phyloP scores from a whole-genome alignment of 129 eudicot species.

The Arctium lappa region DNA sequence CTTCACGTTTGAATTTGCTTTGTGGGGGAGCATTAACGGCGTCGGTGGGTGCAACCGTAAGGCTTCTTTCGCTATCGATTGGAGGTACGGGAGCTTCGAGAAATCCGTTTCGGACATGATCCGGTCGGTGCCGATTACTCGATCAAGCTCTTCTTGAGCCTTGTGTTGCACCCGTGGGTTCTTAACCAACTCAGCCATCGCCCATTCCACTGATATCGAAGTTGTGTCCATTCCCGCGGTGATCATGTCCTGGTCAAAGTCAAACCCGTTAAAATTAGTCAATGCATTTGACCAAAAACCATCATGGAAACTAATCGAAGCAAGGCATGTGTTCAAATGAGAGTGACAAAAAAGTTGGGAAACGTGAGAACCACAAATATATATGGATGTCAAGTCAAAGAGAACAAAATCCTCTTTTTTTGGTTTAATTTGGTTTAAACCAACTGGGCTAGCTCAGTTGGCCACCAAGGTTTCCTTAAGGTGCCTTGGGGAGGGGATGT shows the following conservation, averaged over 20 bases:
- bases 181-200: slow-evolving; percentile 72
- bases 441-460: no score
- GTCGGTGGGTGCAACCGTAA: slow-evolving; percentile 83
- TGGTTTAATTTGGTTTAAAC: not conserved
- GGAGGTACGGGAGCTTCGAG: slow-evolving; percentile 85
- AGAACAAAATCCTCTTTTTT: not conserved
- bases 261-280: slow-evolving; percentile 11
- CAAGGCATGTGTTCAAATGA: no score
- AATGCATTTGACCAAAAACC: not conserved
- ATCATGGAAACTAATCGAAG: not conserved
- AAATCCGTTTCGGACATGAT: slow-evolving; percentile 81
- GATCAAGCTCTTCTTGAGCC: slow-evolving; percentile 93
- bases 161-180: slow-evolving; percentile 81
- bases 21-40: slow-evolving; percentile 92
- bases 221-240: slow-evolving; percentile 95
- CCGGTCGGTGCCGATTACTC: slow-evolving; percentile 63
- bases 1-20: slow-evolving; percentile 65
- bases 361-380: no score
- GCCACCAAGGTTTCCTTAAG: no score
- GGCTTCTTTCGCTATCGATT: slow-evolving; percentile 74
- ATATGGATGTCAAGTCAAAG: not conserved
- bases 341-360: no score
- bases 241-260: slow-evolving; percentile 74
- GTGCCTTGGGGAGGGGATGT: no score
- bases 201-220: slow-evolving; percentile 80